Conservation (phyloP, 2,329 filamentous ascomycete genomes). For the Fusarium gaditjirri region DNA sequence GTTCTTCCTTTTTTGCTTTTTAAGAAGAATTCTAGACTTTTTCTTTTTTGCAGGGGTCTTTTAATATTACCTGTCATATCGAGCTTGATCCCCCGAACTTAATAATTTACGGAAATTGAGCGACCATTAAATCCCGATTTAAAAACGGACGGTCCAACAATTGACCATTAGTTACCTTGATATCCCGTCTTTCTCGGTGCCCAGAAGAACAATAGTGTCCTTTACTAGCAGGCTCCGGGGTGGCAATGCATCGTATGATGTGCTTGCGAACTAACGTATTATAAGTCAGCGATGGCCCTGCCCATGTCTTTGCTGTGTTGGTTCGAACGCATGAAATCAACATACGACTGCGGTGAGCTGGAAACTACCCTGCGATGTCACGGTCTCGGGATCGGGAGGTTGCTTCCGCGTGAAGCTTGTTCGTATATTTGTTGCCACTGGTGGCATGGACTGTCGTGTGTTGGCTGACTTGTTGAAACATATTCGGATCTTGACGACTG, state of each 20-base stretch:
- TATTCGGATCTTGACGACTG: not conserved
- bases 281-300: not conserved
- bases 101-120: not conserved
- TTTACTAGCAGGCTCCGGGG: not conserved
- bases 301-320: not conserved
- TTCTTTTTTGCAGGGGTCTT: not conserved
- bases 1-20: not conserved
- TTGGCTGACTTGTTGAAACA: not conserved
- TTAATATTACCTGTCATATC: slow-evolving; percentile 2
- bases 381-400: not conserved
- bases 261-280: not conserved
- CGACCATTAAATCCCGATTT: not conserved
- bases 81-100: not conserved
- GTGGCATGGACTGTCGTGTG: not conserved
- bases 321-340: not conserved
- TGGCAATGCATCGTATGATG: not conserved
- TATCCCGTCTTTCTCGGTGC: not conserved
- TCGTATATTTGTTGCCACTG: not conserved
- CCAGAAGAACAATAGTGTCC: not conserved
- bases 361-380: not conserved
- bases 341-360: not conserved
- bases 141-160: not conserved
- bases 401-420: not conserved
- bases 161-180: not conserved
- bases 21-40: not conserved